Percentiles rank a stretch among this genome's conserved stretches.
These are phyloP conservation scores for Pinus albicaulis DNA, from an alignment of 75 land plant species.

Conservation along the genomic window DNA sequence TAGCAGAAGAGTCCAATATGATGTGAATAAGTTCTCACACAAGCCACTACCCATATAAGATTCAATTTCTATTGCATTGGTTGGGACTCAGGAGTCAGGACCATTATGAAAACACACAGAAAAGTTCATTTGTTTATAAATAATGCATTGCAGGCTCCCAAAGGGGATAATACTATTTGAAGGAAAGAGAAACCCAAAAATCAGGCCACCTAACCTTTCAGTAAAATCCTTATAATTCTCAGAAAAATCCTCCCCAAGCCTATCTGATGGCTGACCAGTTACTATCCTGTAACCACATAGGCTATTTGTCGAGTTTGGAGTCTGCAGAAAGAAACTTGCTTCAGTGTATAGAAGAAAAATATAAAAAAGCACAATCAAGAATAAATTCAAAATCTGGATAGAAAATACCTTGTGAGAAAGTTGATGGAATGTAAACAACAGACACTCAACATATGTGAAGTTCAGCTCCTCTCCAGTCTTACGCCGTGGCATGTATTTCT, in stretches of 20 bases:
- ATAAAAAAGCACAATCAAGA: not conserved
- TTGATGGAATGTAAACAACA: constrained; percentile 87
- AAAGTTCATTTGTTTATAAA: not conserved
- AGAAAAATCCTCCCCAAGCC: constrained; percentile 97
- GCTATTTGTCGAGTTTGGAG: constrained; percentile 94
- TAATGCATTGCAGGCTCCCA: not conserved
- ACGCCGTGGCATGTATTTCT: constrained; percentile 89
- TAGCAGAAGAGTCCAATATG: no score
- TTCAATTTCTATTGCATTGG: not conserved
- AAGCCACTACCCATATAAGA: no score
- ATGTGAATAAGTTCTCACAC: no score
- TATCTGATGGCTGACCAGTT: constrained; percentile 98
- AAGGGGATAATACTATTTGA: not conserved
- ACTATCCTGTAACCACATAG: constrained; percentile 97
- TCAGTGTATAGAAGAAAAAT: not conserved
- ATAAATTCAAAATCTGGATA: not conserved
- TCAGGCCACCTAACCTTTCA: constrained; percentile 60
- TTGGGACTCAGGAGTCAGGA: no score
- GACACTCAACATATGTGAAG: constrained; percentile 76
- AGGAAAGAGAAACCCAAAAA: not conserved
- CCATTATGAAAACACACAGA: not conserved
- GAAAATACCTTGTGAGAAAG: constrained; percentile 83
- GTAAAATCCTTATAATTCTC: constrained; percentile 83
- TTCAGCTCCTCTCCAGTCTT: constrained; percentile 79
- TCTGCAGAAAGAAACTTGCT: constrained; percentile 33